Percentiles rank a stretch among this genome's conserved stretches.
phyloP scores from a whole-genome alignment of 78 protist genomes.

The Anaeramoeba ignava region DNA sequence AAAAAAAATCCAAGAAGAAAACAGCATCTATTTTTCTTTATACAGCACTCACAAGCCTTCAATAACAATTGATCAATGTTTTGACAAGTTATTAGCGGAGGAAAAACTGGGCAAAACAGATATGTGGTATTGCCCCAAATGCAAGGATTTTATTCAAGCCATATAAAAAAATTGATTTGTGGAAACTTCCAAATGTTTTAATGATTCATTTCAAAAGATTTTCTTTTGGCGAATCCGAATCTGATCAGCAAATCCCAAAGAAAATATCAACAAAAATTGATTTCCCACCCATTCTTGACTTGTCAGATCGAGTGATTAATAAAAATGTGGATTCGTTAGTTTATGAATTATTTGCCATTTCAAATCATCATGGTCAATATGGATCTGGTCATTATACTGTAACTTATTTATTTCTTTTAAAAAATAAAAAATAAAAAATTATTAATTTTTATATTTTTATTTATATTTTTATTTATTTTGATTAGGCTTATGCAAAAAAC shows the following conservation, averaged over 20 bases:
- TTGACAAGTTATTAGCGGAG: not conserved
- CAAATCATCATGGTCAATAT: not conserved
- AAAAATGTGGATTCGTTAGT: no score
- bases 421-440: no score
- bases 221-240: not conserved
- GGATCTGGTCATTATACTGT: not conserved
- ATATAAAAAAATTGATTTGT: not conserved
- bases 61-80: not conserved
- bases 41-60: not conserved
- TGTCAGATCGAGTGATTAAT: no score
- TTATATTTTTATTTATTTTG: no score
- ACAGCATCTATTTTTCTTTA: not conserved
- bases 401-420: no score
- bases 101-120: not conserved
- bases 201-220: not conserved
- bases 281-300: no score
- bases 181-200: not conserved
- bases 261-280: no score
- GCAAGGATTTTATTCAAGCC: not conserved
- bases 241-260: no score
- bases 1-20: not conserved
- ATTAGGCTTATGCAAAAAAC: no score
- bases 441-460: no score
- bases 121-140: not conserved
- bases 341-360: not conserved